Conservation (phyloP, 2,329 filamentous ascomycete species). For the Pochonia chlamydosporia region DNA sequence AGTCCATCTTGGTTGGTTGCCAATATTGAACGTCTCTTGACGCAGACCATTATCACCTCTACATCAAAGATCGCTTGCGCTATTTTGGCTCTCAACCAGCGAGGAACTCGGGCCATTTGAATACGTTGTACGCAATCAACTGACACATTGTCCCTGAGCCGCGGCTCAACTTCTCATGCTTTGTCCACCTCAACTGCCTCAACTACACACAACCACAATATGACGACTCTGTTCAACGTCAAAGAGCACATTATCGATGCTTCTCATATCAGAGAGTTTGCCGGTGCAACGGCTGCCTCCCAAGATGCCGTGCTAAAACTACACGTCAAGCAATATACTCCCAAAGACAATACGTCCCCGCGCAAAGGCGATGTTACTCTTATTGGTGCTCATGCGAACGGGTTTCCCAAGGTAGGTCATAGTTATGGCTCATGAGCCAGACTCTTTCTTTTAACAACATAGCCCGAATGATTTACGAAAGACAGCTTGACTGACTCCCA, state of each 20-base stretch:
- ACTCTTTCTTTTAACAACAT: neutral
- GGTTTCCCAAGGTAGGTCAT: constrained; percentile 74
- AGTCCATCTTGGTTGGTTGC: too few relatives aligned
- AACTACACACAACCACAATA: neutral
- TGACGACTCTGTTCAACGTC: constrained; percentile 47
- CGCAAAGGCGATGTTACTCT: constrained; percentile 76
- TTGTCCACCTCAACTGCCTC: too few relatives aligned
- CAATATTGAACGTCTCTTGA: too few relatives aligned
- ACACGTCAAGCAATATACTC: constrained; percentile 83
- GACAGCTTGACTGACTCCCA: neutral
- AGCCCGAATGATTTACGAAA: too few relatives aligned
- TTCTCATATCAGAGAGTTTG: constrained; percentile 78
- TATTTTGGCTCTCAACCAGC: too few relatives aligned
- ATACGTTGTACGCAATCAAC: too few relatives aligned
- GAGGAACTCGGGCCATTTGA: too few relatives aligned
- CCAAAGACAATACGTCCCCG: constrained; percentile 61
- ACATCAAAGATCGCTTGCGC: too few relatives aligned
- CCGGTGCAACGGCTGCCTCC: constrained; percentile 61
- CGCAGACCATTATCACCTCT: too few relatives aligned
- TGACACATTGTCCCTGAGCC: too few relatives aligned
- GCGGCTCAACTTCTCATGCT: too few relatives aligned
- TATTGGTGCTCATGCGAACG: constrained; percentile 84
- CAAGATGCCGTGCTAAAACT: constrained; percentile 72
- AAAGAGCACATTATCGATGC: constrained; percentile 68
- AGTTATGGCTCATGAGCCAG: too few relatives aligned